Evolutionary conservation across 1,139 yeast genomes (phyloP), one percentile per base, ranked within the genome.

Genomic region (Yamadazyma sp.): DNA sequence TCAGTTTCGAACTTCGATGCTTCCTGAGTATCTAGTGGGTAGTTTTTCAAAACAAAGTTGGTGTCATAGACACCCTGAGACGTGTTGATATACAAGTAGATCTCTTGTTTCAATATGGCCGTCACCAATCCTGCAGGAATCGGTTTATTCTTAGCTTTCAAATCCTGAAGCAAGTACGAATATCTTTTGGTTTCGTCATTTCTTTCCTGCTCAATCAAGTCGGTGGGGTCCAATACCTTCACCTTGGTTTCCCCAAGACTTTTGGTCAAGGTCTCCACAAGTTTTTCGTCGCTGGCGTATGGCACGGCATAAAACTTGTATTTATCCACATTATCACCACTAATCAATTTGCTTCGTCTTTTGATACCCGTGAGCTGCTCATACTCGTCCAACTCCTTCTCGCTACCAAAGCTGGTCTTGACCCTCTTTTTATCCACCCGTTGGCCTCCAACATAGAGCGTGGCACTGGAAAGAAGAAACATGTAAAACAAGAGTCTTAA

Each of bases 1-100:
- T 77, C 81, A 46, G 76, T 78, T 54, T 78, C 83, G 48, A 78
- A 78, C 48, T 75, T 78, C 41, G 80, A 76, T 9, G 86, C 86
- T 45, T 82, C 87, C 33, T 72, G 73, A 27, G 83, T 72, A 16
- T 67, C 62, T 45, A 68, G 75, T 4, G 88, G 87, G 49, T 77
- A 81, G 51, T 80, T 75, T 26, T 69, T 56, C 37, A 78, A 52
- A 3, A 80, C 51, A 34, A 76, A 69, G 31, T 71, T 66, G 13
- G 76, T 70, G 35, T 67, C 71, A 38, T 63, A 62, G 15, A 66
- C 65, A 2, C 76, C 73, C 15, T 65, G 62, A 15, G 72, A 59
- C 7, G 76, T 69, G 43, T 67, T 61, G 43, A 67, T 53, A 38
- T 66, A 59, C 13, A 61, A 58, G 15, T 58, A 49, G 25, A 80